Evolutionary conservation across 2,329 filamentous ascomycete genomes (phyloP), one percentile per base, ranked within the genome.

Genomic region (Colletotrichum musicola): DNA sequence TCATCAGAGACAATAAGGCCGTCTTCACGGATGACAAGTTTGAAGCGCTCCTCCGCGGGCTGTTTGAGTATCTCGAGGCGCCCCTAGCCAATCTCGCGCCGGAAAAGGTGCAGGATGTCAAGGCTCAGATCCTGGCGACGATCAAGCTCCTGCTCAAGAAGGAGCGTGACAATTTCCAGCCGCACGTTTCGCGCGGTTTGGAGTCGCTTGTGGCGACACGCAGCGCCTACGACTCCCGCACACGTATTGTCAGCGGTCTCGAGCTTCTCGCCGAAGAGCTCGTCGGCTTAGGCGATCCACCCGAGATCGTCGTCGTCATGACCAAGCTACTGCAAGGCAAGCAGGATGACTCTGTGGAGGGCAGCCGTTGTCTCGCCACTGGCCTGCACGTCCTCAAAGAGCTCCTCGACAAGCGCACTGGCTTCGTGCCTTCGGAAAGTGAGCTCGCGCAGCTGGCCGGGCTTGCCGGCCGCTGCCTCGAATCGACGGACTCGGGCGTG

Each of bases 241-340:
- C 89, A 20, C 91, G 94, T 77, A 91, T 94, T 60, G 89, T 93
- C 59, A 89, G 88, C 62, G 92, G 93, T 20, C 84, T 95, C 47
- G 92, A 94, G 80, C 84, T 92, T 22, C 86, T 93, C 1, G 90
- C 92, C 3, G 89, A 92, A 58, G 92, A 94, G 74, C 87, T 95
- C 3, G 88, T 93, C 18, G 82, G 82, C 42, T 85, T 92, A 4
- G 90, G 91, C 1, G 87, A 92, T 57, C 85, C 88, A 6, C 81
- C 86, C 4, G 89, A 91, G 75, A 89, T 90, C 18, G 82, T 84
- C 1, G 78, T 85, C 4, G 86, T 87, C 18, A 82, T 91, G 72
- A 85, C 83, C 13, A 77, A 80, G 16, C 83, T 83, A 46, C 80
- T 91, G 40, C 76, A 81, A 13, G 80, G 77, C 63, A 79, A 84